Evolutionary conservation across 768 basidiomycete genomes (phyloP).

Genomic region (Sutorius australiensis): DNA sequence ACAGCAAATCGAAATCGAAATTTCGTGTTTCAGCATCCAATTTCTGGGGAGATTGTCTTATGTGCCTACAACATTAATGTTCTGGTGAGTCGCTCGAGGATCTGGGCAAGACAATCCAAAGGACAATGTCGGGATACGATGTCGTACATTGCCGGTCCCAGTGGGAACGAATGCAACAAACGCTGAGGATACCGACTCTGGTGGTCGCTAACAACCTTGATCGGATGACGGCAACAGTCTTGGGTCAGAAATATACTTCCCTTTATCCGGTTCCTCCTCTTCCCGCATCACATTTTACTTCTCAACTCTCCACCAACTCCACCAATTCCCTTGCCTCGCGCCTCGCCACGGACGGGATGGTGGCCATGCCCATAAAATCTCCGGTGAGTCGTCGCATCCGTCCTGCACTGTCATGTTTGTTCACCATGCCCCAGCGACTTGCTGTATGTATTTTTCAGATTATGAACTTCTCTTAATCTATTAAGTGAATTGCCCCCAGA

Average conservation of each 20-base stretch:
- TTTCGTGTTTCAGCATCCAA: neutral
- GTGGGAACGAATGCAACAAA: neutral
- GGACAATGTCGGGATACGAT: neutral
- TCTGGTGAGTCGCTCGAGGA: neutral
- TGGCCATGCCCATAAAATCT: constrained; percentile 4
- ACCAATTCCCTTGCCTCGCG: neutral
- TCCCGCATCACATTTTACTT: constrained; percentile 17
- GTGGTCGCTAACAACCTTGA: constrained; percentile 13
- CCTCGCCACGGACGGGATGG: constrained; percentile 21
- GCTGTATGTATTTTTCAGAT: constrained; percentile 14
- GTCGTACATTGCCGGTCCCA: neutral
- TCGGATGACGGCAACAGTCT: constrained; percentile 16
- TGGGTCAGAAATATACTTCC: constrained; percentile 13
- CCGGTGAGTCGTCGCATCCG: constrained; percentile 10
- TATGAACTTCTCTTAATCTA: neutral
- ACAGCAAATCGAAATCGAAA: neutral
- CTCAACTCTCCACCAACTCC: neutral
- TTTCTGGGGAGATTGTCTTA: neutral
- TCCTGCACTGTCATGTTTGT: neutral
- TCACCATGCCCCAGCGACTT: constrained; percentile 17
- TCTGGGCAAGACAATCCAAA: too few relatives aligned
- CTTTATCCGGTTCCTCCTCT: constrained; percentile 6
- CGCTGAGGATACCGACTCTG: neutral
- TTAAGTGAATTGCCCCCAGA: constrained; percentile 8
- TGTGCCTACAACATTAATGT: neutral